These are phyloP conservation scores for Austroboletus festivus DNA, from an alignment of 768 basidiomycete species.

Conservation along the genomic window DNA sequence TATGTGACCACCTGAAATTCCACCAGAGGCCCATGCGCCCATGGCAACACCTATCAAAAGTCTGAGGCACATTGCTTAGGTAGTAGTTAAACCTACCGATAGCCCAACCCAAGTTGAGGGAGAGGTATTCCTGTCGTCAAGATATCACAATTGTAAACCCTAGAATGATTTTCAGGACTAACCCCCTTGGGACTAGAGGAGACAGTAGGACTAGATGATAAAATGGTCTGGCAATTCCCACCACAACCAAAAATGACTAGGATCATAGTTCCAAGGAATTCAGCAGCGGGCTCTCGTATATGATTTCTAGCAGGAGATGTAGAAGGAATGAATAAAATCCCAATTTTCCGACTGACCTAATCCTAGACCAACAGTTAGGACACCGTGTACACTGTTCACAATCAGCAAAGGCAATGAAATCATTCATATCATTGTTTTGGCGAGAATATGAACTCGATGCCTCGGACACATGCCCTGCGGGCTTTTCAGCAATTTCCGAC, in stretches of 20 bases:
- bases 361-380: slow-evolving; percentile 55
- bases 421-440: slow-evolving; percentile 4
- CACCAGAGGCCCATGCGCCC: slow-evolving; percentile 65
- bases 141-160: not conserved
- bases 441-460: slow-evolving; percentile 13
- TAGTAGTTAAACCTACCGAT: slow-evolving; percentile 17
- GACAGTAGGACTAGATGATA: slow-evolving; percentile 46
- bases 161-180: slow-evolving; percentile 21
- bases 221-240: slow-evolving; percentile 53
- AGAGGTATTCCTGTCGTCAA: slow-evolving; percentile 19
- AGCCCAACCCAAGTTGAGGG: slow-evolving; percentile 31
- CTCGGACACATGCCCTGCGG: slow-evolving; percentile 19
- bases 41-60: slow-evolving; percentile 45
- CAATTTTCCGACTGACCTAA: slow-evolving; percentile 38
- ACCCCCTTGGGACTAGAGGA: slow-evolving; percentile 54
- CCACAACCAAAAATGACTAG: slow-evolving; percentile 60
- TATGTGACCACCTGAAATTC: slow-evolving; percentile 72
- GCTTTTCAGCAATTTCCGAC: slow-evolving; percentile 19
- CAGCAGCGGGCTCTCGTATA: slow-evolving; percentile 59
- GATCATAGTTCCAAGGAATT: slow-evolving; percentile 59
- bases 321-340: not conserved
- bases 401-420: slow-evolving; percentile 20
- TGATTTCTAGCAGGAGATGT: slow-evolving; percentile 31
- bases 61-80: not conserved
- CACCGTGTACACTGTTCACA: slow-evolving; percentile 36